Evolutionary conservation across 495 filamentous ascomycete genomes (phyloP), one percentile per base, ranked within the genome.

Genomic region (Hypomontagnella monticulosa): DNA sequence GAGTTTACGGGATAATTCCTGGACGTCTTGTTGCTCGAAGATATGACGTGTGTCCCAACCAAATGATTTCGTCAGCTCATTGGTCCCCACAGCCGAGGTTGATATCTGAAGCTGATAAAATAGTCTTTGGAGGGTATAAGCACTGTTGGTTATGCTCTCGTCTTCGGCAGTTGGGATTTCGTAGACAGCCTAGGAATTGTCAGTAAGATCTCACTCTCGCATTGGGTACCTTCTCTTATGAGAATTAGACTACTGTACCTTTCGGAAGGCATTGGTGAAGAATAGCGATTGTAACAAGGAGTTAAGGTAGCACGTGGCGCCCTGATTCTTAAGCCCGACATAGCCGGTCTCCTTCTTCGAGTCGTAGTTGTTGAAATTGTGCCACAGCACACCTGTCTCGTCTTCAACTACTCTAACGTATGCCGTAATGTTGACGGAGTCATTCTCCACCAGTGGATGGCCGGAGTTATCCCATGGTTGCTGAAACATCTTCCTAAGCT

Each of bases 1-100:
- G 30, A 99, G 82, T 73, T 97, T 97, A 40, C 95, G 85, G 14
- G 93, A 97, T 14, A 99, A 81, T 74, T 99, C 95, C 72, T 99
- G 95, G 6, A 99, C 95, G 77, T 99, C 95, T 79, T 99, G 95
- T 74, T 99, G 95, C 74, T 97, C 96, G 75, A 99, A 99, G 32
- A 97, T 97, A 74, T 99, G 94, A 63, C 90, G 88, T 0, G 93
- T 94, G 67, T 99, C 94, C 95, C 95, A 99, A 27, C 95, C 95
- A 77, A 99, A 99, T 0, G 96, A 97, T 57, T 87, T 87, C 0
- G 95, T 99, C 14, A 99, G 86, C 71, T 99, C 95, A 40, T 88
- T 90, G 4, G 95, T 99, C 1, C 91, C 87, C 0, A 99, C 94
- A 1, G 96, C 91, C 27, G 78, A 73, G 33, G 88, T 86, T 55